Conservation (phyloP, 495 filamentous ascomycete species). For the Sordaria brevicollis region DNA sequence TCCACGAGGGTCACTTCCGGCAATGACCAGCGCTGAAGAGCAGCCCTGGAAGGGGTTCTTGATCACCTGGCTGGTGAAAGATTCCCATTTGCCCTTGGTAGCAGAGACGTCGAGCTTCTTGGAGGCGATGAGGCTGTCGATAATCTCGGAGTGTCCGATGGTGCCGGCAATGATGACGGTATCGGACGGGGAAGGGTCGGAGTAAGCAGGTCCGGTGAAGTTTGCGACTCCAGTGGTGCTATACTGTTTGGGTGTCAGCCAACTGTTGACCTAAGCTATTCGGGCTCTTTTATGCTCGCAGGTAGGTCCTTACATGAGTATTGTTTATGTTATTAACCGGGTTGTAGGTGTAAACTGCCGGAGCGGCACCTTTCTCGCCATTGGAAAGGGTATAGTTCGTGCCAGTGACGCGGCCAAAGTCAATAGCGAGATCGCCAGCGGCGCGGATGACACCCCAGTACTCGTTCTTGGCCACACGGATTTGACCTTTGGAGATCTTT, state of each 20-base stretch:
- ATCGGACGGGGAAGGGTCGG: constrained; percentile 32
- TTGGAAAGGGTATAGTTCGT: constrained; percentile 46
- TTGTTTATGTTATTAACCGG: constrained; percentile 37
- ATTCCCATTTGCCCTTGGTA: constrained; percentile 58
- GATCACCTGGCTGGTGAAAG: constrained; percentile 51
- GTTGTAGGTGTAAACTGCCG: constrained; percentile 30
- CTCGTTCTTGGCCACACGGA: constrained; percentile 45
- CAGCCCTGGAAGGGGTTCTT: constrained; percentile 48
- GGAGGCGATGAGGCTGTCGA: constrained; percentile 45
- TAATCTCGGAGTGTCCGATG: constrained; percentile 49
- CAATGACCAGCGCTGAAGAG: constrained; percentile 54
- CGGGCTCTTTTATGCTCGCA: background rate
- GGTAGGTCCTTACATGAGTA: constrained; percentile 28
- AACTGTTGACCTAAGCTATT: background rate
- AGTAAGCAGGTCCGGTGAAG: constrained; percentile 35
- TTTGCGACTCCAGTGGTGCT: constrained; percentile 28
- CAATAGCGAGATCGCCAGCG: constrained; percentile 52
- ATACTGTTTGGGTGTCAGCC: constrained; percentile 21
- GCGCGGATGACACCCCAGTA: constrained; percentile 60
- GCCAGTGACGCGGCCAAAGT: constrained; percentile 62
- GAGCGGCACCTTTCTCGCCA: constrained; percentile 27
- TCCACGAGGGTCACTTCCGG: constrained; percentile 56
- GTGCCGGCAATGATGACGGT: constrained; percentile 62
- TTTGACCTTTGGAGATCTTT: constrained; percentile 32
- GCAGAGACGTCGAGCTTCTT: constrained; percentile 43